Base-by-base conservation (phyloP, 345 rosid genomes). In the Cardiospermum halicacabum region DNA sequence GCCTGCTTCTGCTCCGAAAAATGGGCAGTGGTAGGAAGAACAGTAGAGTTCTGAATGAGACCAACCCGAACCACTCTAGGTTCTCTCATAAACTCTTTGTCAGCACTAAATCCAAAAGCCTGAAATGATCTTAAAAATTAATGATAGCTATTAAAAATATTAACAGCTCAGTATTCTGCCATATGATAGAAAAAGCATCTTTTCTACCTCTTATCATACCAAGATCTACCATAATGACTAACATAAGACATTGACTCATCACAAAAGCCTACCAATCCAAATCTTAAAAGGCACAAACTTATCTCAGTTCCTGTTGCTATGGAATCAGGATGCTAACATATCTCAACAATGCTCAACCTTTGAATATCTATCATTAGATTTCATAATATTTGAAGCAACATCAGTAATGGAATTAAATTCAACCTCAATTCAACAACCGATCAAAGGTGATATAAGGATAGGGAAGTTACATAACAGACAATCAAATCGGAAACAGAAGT, bases 11-110 rank as follows among this genome's bases (percentile, higher is more conserved):
- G 99, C 62, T 88, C 92, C 8, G 51, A 69, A 78, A 84, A 79
- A 15, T 87, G 80, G 50, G 85, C 84, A 58, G 87, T 88, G 1
- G 97, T 88, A 3, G 97, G 97, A 80, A 91, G 84, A 75, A 82
- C 86, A 37, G 83, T 79, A 55, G 95, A 85, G 74, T 87, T 94
- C 77, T 94, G 97, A 74, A 94, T 79, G 39, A 94, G 88, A 65
- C 95, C 99, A 37, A 89, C 97, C 77, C 96, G 85, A 24, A 94
- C 97, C 1, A 87, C 71, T 76, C 81, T 78, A 19, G 95, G 89
- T 61, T 74, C 84, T 81, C 99, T 80, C 71, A 88, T 36, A 25
- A 76, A 65, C 72, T 93, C 98, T 72, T 72, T 72, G 69, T 84
- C 95, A 77, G 99, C 92, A 32, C 68, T 70, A 71, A 94, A 91